Evolutionary conservation across 495 filamentous ascomycete genomes (phyloP).

Genomic region (Podospora anserina): DNA sequence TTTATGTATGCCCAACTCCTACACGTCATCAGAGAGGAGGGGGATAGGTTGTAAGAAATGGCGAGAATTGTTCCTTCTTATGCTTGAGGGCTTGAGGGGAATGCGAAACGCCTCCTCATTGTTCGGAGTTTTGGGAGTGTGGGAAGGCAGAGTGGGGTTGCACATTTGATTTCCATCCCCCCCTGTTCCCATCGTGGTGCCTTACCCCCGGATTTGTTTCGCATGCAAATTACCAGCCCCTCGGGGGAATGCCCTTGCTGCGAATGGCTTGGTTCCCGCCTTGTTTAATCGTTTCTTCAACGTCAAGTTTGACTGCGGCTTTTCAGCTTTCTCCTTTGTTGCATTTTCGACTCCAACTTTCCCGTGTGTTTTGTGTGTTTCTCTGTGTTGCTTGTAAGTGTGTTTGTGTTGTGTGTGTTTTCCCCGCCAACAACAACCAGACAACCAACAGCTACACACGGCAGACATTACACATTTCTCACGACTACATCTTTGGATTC

Average conservation of each 20-base stretch:
- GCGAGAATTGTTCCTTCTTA: not conserved
- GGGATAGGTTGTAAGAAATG: not conserved
- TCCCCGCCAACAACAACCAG: not conserved
- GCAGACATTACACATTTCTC: not conserved
- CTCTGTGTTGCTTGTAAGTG: not conserved
- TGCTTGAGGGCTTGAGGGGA: not conserved
- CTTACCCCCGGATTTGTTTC: slow-evolving; percentile 1
- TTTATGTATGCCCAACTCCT: not conserved
- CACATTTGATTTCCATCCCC: not conserved
- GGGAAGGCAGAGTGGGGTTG: not conserved
- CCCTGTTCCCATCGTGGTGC: slow-evolving; percentile 1
- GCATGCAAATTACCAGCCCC: slow-evolving; percentile 4
- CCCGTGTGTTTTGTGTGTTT: not conserved
- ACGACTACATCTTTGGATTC: not conserved
- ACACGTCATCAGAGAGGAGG: not conserved
- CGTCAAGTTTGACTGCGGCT: not conserved
- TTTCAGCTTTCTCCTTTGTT: not conserved
- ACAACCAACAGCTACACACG: not conserved
- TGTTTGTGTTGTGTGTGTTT: not conserved
- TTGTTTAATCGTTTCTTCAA: slow-evolving; percentile 1
- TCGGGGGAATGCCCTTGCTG: not conserved
- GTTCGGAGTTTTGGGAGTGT: not conserved
- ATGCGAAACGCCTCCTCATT: not conserved
- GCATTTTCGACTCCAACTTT: not conserved
- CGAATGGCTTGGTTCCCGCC: not conserved